Conservation (phyloP, 139 green algal genomes). For the Spirogloea muscicola region DNA sequence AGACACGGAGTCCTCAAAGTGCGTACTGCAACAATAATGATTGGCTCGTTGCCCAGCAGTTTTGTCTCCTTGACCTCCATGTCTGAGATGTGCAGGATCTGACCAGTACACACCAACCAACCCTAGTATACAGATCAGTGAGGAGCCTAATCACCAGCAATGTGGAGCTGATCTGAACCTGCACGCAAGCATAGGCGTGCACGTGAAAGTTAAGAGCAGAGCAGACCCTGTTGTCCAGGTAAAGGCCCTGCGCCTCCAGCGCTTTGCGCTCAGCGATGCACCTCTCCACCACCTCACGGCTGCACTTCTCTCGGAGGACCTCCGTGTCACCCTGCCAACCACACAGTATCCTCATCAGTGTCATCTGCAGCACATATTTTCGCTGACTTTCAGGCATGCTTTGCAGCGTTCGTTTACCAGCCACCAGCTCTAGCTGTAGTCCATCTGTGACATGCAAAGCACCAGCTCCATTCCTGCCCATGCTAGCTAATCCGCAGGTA, state of each 20-base stretch:
- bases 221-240: neutral
- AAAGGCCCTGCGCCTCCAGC: slow-evolving; percentile 7
- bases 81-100: slow-evolving; percentile 87
- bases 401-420: no score
- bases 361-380: no score
- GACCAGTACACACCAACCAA: neutral
- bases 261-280: slow-evolving; percentile 7
- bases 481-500: no score
- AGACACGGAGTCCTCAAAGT: no score
- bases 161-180: neutral
- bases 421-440: no score
- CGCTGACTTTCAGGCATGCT: no score
- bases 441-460: no score
- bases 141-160: neutral
- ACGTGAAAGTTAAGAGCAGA: neutral
- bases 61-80: slow-evolving; percentile 82
- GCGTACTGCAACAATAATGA: slow-evolving; percentile 69
- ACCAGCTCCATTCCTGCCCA: no score
- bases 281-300: slow-evolving; percentile 64
- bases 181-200: neutral
- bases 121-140: neutral
- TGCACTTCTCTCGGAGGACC: slow-evolving; percentile 30
- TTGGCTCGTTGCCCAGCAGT: slow-evolving; percentile 75
- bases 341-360: no score
- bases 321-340: slow-evolving; percentile 31